These are phyloP conservation scores for Metschnikowia lachancei DNA, from an alignment of 805 yeast species.

Conservation along the genomic window DNA sequence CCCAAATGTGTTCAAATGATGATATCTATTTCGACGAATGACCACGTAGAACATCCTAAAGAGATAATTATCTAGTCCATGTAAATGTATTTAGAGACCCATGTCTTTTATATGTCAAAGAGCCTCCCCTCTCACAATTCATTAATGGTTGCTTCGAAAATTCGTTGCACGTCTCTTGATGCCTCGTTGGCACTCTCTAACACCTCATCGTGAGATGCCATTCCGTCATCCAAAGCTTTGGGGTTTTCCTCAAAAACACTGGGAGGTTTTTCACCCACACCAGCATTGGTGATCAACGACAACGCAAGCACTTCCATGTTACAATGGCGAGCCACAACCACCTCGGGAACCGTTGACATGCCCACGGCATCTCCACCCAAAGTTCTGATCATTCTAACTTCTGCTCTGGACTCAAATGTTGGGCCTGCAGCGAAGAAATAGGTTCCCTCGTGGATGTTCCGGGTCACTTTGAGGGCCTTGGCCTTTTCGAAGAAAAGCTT, in stretches of 20 bases:
- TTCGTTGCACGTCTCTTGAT: constrained; percentile 70
- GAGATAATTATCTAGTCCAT: too few relatives aligned
- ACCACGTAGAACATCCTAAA: too few relatives aligned
- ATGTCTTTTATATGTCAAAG: too few relatives aligned
- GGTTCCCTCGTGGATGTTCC: constrained; percentile 81
- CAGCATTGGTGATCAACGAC: constrained; percentile 81
- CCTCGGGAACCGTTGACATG: constrained; percentile 98
- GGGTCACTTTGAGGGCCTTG: constrained; percentile 42
- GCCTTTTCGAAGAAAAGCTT: constrained; percentile 56
- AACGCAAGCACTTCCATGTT: constrained; percentile 81
- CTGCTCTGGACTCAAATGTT: constrained; percentile 90
- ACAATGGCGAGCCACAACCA: constrained; percentile 84
- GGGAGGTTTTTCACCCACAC: constrained; percentile 67
- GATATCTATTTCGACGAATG: too few relatives aligned
- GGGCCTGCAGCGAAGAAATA: constrained; percentile 90
- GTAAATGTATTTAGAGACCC: too few relatives aligned
- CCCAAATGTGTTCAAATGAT: too few relatives aligned
- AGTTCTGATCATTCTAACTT: constrained; percentile 66
- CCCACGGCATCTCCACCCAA: constrained; percentile 95
- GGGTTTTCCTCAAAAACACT: constrained; percentile 59
- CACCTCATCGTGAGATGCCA: constrained; percentile 92
- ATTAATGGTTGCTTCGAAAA: constrained; percentile 62
- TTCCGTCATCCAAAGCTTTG: constrained; percentile 59
- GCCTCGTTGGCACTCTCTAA: constrained; percentile 78
- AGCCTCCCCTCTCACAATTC: constrained; percentile 26